Evolutionary conservation across 164 flowering plant genomes (phyloP), one percentile per base, ranked within the genome.

Genomic region (Umbellularia californica): DNA sequence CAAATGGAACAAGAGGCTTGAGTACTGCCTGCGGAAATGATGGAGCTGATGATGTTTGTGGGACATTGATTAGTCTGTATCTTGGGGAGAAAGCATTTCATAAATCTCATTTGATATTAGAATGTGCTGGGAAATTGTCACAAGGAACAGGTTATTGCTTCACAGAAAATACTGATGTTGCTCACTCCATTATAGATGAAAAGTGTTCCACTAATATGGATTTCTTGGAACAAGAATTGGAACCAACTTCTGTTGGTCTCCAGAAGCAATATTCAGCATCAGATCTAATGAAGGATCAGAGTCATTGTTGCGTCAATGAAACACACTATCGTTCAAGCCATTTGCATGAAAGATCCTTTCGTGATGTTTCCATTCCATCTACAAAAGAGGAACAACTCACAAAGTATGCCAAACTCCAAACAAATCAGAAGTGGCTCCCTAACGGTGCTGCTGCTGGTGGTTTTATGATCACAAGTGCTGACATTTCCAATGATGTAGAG

Each of bases 361-460:
- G 63, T 75, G 78, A 74, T 74, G 28, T 65, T 9, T 71, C 76
- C 70, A 78, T 78, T 33, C 71, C 72, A 70, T 78, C 72, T 75
- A 69, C 70, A 5, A 74, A 66, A 41, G 81, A 77, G 69, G 84
- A 72, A 50, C 76, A 64, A 11, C 3, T 52, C 62, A 69, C 41
- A 17, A 77, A 76, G 28, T 25, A 51, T 73, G 64, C 65, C 52
- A 81, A 78, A 47, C 86, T 82, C 30, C 70, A 62, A 35, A 81
- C 28, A 70, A 79, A 87, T 78, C 86, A 86, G 78, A 86, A 79
- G 72, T 76, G 79, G 19, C 82, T 93, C 27, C 85, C 86, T 19
- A 85, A 87, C 80, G 95, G 94, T 30, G 87, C 82, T 83, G 89
- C 94, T 79, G 98, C 91, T 71, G 81, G 86, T 85, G 82, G 82